Evolutionary conservation across 2,329 filamentous ascomycete genomes (phyloP), one percentile per base, ranked within the genome.

Genomic region (Sclerotinia nivalis): DNA sequence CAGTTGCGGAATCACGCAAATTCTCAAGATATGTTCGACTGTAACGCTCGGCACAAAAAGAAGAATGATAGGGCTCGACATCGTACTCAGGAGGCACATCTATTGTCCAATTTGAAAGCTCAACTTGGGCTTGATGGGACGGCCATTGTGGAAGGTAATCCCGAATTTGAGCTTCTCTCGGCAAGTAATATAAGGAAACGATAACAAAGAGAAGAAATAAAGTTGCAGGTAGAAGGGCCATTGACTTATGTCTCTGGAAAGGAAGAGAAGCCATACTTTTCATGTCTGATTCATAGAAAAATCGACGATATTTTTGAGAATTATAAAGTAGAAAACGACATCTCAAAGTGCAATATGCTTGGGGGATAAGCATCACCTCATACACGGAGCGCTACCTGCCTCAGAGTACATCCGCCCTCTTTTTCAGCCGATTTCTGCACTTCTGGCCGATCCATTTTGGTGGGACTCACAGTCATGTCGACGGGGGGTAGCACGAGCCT

Each of bases 31-130:
- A 68, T 31, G 25, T 31, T 20, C 40, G 50, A 7, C 34, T n/a
- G 47, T 58, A 68, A n/a, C 54, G 50, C 31, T 59, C 50, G 7
- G 54, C 54, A n/a, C 65, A 68, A 31, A 45, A 28, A 5, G 52
- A 45, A n/a, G 50, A 28, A 5, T 68, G 34, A 13, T 52, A 56
- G 20, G 65, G 40, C 8, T 59, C 5, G 10, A 68, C 5, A 59
- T 49, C 13, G 31, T 59, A 68, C 13, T 68, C 54, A 4, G 37
- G 18, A 59, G 37, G 52, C 2, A 31, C 20, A 34, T 68, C 34
- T 9, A 50, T 8, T 22, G 3, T 59, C 56, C 18, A 37, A 0
- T n/a, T 37, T 37, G 47, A 50, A 45, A 9, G 47, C 34, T 28
- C 37, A 10, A 12, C 1, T 37, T 49, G 28, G 7, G n/a, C 15